phyloP scores from a whole-genome alignment of 768 basidiomycete species.

The Lentinula lateritia region DNA sequence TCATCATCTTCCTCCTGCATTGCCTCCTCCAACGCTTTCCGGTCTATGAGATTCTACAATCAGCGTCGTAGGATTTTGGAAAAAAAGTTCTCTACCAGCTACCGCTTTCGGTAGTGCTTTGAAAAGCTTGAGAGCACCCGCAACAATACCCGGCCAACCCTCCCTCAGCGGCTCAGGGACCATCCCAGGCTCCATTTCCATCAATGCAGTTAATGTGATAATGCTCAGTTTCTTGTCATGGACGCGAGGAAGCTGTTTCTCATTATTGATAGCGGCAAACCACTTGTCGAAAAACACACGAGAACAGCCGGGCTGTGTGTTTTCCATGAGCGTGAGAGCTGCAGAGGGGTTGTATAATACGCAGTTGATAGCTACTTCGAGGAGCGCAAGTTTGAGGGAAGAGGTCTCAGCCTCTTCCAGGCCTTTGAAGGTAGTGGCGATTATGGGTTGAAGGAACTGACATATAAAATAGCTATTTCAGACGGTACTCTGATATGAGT shows the following conservation, averaged over 20 bases:
- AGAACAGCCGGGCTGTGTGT: constrained; percentile 48
- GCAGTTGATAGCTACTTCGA: constrained; percentile 79
- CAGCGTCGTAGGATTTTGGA: too few relatives aligned
- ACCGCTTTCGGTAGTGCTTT: constrained; percentile 74
- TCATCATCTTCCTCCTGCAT: constrained; percentile 34
- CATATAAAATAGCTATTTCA: constrained; percentile 4
- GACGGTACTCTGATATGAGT: neutral
- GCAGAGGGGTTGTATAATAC: constrained; percentile 81
- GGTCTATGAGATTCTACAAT: constrained; percentile 27
- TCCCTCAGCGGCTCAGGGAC: constrained; percentile 59
- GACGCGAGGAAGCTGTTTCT: constrained; percentile 65
- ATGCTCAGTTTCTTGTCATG: constrained; percentile 88
- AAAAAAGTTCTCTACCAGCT: constrained; percentile 41
- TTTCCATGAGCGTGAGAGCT: constrained; percentile 71
- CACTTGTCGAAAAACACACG: constrained; percentile 80
- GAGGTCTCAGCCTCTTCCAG: constrained; percentile 59
- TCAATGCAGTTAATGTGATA: constrained; percentile 65
- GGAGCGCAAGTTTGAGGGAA: constrained; percentile 66
- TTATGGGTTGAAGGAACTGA: constrained; percentile 63
- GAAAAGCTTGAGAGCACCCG: constrained; percentile 67
- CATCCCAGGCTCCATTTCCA: constrained; percentile 58
- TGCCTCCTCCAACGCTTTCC: constrained; percentile 54
- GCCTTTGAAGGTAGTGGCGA: constrained; percentile 54
- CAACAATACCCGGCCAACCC: constrained; percentile 74
- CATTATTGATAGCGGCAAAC: constrained; percentile 69